phyloP scores from a whole-genome alignment of 257 asterid genomes.

The Jacaranda copaia region DNA sequence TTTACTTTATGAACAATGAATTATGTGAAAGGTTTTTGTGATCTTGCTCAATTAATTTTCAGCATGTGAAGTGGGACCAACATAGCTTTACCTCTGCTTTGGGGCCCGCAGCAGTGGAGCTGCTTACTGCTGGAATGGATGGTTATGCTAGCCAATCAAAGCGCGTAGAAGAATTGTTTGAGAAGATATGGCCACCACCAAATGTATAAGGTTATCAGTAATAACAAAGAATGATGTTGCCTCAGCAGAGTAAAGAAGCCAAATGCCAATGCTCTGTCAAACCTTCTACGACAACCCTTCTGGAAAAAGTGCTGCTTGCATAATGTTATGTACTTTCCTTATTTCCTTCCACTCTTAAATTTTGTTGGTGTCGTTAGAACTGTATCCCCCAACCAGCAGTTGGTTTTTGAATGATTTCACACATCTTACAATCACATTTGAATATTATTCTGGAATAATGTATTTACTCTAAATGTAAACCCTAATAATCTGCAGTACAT shows the following conservation, averaged over 20 bases:
- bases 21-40: conserved; percentile 3
- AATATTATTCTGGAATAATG: background rate
- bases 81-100: conserved; percentile 75
- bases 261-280: background rate
- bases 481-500: background rate
- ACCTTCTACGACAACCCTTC: background rate
- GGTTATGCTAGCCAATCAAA: conserved; percentile 71
- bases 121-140: conserved; percentile 78
- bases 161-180: conserved; percentile 81
- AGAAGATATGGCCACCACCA: conserved; percentile 99
- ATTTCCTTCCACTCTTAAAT: background rate
- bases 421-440: background rate
- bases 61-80: conserved; percentile 93
- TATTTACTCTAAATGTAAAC: background rate
- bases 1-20: background rate
- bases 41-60: conserved; percentile 35
- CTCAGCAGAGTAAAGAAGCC: conserved; percentile 20
- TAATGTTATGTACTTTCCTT: background rate
- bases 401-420: background rate
- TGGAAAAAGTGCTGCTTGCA: background rate
- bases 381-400: background rate
- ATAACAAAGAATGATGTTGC: background rate
- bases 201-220: conserved; percentile 56
- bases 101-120: conserved; percentile 95
- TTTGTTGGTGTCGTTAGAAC: background rate